Evolutionary conservation across 805 yeast genomes (phyloP).

Genomic region (Cyberlindnera euphorbiiphila): DNA sequence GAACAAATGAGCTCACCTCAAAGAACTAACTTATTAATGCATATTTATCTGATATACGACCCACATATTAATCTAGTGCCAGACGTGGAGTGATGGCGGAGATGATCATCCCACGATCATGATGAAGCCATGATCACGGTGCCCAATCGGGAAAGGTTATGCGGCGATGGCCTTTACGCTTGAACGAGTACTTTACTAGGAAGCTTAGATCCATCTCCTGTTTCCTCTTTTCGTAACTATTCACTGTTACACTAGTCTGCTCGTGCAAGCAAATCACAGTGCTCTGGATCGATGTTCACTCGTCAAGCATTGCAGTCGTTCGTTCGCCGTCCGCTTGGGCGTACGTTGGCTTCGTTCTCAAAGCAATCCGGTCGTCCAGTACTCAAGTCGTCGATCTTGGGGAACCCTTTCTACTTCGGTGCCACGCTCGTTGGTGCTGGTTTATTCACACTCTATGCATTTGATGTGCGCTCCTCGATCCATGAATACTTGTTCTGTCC

Average conservation of each 20-base stretch:
- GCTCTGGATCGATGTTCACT: too few species aligned
- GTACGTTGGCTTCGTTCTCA: constrained; percentile 5
- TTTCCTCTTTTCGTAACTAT: background rate
- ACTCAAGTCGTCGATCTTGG: constrained; percentile 10
- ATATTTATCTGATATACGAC: background rate
- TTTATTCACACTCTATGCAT: constrained; percentile 48
- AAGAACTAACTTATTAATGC: background rate
- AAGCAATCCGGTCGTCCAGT: constrained; percentile 7
- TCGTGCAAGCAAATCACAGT: too few species aligned
- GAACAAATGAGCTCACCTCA: constrained; percentile 4
- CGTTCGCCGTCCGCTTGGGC: constrained; percentile 3
- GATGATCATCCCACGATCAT: too few species aligned
- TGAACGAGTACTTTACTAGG: too few species aligned
- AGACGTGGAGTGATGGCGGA: too few species aligned
- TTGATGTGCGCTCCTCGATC: constrained; percentile 77
- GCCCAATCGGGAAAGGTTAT: constrained; percentile 4
- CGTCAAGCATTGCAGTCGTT: constrained; percentile 3
- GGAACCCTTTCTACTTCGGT: constrained; percentile 8
- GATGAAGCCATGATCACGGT: too few species aligned
- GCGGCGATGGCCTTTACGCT: constrained; percentile 6
- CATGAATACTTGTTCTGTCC: constrained; percentile 85
- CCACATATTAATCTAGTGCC: background rate
- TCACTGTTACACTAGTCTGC: too few species aligned
- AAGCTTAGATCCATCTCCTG: background rate
- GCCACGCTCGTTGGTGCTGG: constrained; percentile 19